A percentile compares a stretch with the other conserved stretches of the same genome.
These are phyloP conservation scores for Picocystis sp. DNA, from an alignment of 163 green algal genomes.

Conservation along the genomic window DNA sequence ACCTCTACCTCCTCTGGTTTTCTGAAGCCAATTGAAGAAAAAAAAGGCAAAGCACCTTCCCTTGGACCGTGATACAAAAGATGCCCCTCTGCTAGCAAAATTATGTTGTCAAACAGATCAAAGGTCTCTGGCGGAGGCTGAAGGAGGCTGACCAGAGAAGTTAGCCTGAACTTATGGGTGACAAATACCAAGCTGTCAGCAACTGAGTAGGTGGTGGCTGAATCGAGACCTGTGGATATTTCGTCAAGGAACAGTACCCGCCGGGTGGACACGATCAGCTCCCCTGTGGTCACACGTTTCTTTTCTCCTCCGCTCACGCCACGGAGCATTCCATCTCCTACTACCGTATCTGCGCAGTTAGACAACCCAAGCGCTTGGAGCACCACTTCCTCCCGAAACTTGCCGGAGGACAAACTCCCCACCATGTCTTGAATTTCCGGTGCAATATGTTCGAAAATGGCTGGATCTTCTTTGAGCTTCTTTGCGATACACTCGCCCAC, in stretches of 20 bases:
- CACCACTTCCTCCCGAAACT: too few species aligned
- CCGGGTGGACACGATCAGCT: constrained; percentile 20
- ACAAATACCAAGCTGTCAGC: too few species aligned
- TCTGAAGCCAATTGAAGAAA: constrained; percentile 42
- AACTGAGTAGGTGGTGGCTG: constrained; percentile 31
- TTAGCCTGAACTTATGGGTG: constrained; percentile 18
- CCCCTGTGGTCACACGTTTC: constrained; percentile 31
- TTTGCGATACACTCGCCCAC: too few species aligned
- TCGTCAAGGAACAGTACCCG: constrained; percentile 19
- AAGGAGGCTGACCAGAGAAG: constrained; percentile 31
- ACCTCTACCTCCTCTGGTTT: constrained; percentile 41
- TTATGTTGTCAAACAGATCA: constrained; percentile 47
- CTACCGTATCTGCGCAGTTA: constrained; percentile 24
- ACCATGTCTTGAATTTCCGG: too few species aligned
- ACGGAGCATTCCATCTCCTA: constrained; percentile 39
- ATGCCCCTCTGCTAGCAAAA: constrained; percentile 47
- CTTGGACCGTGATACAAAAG: constrained; percentile 49
- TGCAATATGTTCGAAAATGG: too few species aligned
- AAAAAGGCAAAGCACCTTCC: constrained; percentile 43
- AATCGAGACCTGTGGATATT: constrained; percentile 27
- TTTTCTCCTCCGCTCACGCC: constrained; percentile 26
- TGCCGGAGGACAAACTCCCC: too few species aligned
- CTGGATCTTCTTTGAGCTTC: too few species aligned
- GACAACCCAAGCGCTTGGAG: constrained; percentile 25
- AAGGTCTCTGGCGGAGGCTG: constrained; percentile 45